Percentiles rank a stretch among this genome's conserved stretches.
Evolutionary conservation across 192 early-diverging fungal species (phyloP).

Genomic region (Gaertneriomyces semiglobifer): DNA sequence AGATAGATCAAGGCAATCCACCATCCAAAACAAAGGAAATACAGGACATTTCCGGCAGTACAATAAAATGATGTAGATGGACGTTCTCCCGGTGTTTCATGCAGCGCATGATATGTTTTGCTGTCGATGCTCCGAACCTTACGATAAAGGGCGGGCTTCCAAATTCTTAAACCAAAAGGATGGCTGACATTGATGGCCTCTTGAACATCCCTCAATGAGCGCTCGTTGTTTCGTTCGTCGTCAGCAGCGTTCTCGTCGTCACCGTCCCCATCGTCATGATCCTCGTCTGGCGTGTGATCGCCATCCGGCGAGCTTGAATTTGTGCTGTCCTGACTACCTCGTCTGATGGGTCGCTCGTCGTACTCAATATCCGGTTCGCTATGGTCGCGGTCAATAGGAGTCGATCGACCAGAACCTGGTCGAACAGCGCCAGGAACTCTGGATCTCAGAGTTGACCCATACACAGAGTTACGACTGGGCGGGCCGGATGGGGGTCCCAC

Average conservation of each 20-base stretch:
- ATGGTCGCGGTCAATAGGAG: not conserved
- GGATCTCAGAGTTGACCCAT: constrained; percentile 14
- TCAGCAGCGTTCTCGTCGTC: constrained; percentile 12
- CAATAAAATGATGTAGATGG: constrained; percentile 59
- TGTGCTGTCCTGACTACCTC: not conserved
- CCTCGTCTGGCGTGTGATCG: not conserved
- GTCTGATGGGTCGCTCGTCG: not conserved
- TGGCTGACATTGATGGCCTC: constrained; percentile 56
- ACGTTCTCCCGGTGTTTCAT: constrained; percentile 59
- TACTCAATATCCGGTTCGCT: not conserved
- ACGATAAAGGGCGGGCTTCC: constrained; percentile 97
- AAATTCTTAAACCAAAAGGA: constrained; percentile 91
- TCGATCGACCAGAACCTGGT: not conserved
- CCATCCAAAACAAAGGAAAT: constrained; percentile 87
- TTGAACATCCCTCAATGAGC: constrained; percentile 37
- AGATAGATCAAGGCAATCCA: constrained; percentile 71
- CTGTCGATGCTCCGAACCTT: constrained; percentile 84
- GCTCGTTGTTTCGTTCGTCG: constrained; percentile 9
- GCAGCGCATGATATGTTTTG: constrained; percentile 76
- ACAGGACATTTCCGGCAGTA: constrained; percentile 82
- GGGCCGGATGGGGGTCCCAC: not conserved
- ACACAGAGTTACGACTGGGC: constrained; percentile 11
- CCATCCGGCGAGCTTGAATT: not conserved
- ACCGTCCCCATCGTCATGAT: constrained; percentile 17
- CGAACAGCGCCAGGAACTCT: constrained; percentile 8